Evolutionary conservation across 306 rosid species (phyloP), one percentile per base, ranked within the genome.

Genomic region (Abrus pulchellus): DNA sequence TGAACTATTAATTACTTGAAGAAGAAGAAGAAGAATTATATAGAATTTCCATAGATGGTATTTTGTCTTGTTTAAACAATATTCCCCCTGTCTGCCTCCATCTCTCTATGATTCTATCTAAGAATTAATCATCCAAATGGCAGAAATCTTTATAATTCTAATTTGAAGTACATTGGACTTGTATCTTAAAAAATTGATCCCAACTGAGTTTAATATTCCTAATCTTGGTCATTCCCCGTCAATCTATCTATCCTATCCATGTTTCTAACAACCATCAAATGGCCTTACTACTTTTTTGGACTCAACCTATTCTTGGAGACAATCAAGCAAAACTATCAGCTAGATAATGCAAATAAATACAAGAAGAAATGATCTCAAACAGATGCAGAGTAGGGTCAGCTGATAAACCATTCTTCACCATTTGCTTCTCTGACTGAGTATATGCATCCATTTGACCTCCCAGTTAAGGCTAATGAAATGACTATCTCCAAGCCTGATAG

Each of bases 161-260:
- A 47, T 6, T 13, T 11, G 20, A 32, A 47, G 28, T 6, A 32
- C 43, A 27, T 1, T 3, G 75, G 45, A 13, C 74, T 29, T 11
- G 12, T 30, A 30, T 68, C 27, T 68, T 48, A 29, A 47, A 69
- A 54, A 55, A 43, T 38, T 32, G 57, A 68, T 60, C 27, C 75
- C 34, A 20, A 36, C 8, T 11, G 29, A 10, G 53, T 34, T 5
- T 66, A 76, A 76, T 12, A 28, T 9, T 45, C 10, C 41, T 28
- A 1, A 20, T 68, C 52, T 41, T 8, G 1, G 36, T 20, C 49
- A n/a, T 32, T 64, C 33, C 8, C 33, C 13, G 4, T 40, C 70
- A 36, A 38, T 38, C 48, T 64, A 64, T 64, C 8, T 64, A 64
- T 64, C 49, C 49, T 36, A 36, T 36, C 40, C 33, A 41, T 41